Conservation (phyloP, 768 basidiomycete species). For the Leccinum imitatum region DNA sequence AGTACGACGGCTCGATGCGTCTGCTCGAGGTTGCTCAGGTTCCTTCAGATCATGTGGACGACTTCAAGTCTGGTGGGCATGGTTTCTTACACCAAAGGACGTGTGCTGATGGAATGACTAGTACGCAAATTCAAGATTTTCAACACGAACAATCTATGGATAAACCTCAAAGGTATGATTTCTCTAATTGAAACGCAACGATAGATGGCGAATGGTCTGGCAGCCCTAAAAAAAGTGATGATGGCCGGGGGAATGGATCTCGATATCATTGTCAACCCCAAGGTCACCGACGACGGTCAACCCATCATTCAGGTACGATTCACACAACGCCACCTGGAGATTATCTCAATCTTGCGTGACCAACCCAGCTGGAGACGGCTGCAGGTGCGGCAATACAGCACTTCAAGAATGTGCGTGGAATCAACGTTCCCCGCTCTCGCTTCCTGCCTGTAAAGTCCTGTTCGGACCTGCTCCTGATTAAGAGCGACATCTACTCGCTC, state of each 20-base stretch:
- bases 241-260: slow-evolving; percentile 83
- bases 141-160: slow-evolving; percentile 84
- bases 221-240: slow-evolving; percentile 90
- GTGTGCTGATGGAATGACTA: slow-evolving; percentile 19
- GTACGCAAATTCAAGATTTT: slow-evolving; percentile 93
- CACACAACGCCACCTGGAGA: slow-evolving; percentile 3
- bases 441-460: slow-evolving; percentile 92
- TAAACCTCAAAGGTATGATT: slow-evolving; percentile 67
- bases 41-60: slow-evolving; percentile 9
- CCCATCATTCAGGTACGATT: slow-evolving; percentile 69
- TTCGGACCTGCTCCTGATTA: slow-evolving; percentile 86
- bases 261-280: slow-evolving; percentile 94
- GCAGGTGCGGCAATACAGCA: slow-evolving; percentile 94
- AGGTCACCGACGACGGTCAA: slow-evolving; percentile 82
- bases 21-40: slow-evolving; percentile 15
- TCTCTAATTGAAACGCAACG: not conserved
- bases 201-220: slow-evolving; percentile 1
- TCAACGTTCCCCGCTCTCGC: slow-evolving; percentile 92
- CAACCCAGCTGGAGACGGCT: slow-evolving; percentile 73
- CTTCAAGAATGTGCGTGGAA: slow-evolving; percentile 87
- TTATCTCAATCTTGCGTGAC: slow-evolving; percentile 2
- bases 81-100: not conserved
- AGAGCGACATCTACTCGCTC: slow-evolving; percentile 89
- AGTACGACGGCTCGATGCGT: slow-evolving; percentile 56
- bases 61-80: slow-evolving; percentile 37